Conservation (phyloP, 2,329 filamentous ascomycete species). For the Fusarium azukiicola region DNA sequence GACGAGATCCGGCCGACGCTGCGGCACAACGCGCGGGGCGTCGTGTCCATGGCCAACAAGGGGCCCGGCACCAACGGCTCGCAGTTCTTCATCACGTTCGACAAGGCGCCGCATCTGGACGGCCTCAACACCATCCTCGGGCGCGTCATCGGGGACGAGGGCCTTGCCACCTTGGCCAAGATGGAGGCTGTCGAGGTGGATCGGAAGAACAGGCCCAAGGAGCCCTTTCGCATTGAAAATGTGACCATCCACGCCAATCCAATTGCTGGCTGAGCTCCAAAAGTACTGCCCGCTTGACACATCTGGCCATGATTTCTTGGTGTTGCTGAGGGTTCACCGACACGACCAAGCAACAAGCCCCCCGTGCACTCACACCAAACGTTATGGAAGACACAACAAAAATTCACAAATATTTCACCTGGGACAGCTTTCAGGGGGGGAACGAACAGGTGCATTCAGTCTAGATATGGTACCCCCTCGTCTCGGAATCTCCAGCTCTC, state of each 20-base stretch:
- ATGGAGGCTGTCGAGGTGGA: slow-evolving; percentile 88
- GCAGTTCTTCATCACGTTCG: slow-evolving; percentile 91
- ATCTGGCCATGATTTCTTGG: background rate
- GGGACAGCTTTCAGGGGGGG: background rate
- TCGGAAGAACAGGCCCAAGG: slow-evolving; percentile 87
- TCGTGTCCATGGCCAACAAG: slow-evolving; percentile 90
- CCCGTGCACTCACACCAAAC: background rate
- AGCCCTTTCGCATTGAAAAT: slow-evolving; percentile 82
- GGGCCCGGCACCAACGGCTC: slow-evolving; percentile 87
- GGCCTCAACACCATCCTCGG: slow-evolving; percentile 93
- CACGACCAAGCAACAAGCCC: background rate
- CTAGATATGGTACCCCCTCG: background rate
- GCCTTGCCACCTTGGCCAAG: slow-evolving; percentile 82
- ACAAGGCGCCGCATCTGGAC: slow-evolving; percentile 89
- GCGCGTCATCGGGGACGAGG: slow-evolving; percentile 84
- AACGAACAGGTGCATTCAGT: background rate
- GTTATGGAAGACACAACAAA: background rate
- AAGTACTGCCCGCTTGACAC: background rate
- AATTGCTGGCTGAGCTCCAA: slow-evolving; percentile 76
- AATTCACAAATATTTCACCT: background rate
- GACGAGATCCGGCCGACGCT: slow-evolving; percentile 89
- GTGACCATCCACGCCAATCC: slow-evolving; percentile 91
- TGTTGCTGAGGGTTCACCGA: background rate
- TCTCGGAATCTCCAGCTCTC: background rate
- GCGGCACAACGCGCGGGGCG: slow-evolving; percentile 84